Evolutionary conservation across 2,329 filamentous ascomycete species (phyloP).

Genomic region (Fusarium abutilonis): DNA sequence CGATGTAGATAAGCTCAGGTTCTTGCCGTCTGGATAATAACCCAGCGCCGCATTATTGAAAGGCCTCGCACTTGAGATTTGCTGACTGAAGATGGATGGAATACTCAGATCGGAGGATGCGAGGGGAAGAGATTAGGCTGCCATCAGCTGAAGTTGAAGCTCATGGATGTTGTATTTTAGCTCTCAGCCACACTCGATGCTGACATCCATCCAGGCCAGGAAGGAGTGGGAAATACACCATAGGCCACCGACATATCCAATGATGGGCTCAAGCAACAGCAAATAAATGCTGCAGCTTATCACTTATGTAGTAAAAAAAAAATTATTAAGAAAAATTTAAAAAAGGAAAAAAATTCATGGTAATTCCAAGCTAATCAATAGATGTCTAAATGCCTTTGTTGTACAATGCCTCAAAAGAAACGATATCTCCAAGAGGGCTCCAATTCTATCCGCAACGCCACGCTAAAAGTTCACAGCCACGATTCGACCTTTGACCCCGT

Average conservation of each 20-base stretch:
- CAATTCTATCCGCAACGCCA: conserved; percentile 27
- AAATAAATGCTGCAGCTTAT: too few species aligned
- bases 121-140: background rate
- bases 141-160: too few species aligned
- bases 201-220: too few species aligned
- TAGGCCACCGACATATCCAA: too few species aligned
- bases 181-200: too few species aligned
- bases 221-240: too few species aligned
- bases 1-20: background rate
- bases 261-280: too few species aligned
- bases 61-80: too few species aligned
- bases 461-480: conserved; percentile 27
- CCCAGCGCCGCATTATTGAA: background rate
- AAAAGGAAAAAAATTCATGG: too few species aligned
- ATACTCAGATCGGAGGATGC: background rate
- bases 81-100: background rate
- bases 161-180: too few species aligned
- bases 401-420: conserved; percentile 15
- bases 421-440: background rate
- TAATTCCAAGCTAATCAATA: background rate
- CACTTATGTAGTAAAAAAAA: too few species aligned
- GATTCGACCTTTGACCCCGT: background rate
- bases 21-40: background rate
- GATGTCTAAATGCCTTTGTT: conserved; percentile 6
- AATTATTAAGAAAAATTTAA: too few species aligned